Evolutionary conservation across 1,284 basidiomycete species (phyloP), one percentile per base, ranked within the genome.

Genomic region (Austropuccinia psidii): DNA sequence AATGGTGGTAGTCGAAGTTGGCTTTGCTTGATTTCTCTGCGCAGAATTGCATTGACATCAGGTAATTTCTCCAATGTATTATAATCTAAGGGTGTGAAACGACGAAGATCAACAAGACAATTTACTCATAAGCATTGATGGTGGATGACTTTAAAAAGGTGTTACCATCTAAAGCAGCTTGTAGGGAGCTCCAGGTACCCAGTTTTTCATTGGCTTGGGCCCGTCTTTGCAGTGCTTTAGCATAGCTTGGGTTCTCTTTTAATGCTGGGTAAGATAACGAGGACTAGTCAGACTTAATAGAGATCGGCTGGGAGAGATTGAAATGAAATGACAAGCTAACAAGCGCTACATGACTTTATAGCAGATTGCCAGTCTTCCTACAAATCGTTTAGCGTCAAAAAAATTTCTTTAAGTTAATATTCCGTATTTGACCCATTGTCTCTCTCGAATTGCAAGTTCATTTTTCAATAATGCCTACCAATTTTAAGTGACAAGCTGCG

Each of bases 171-270:
- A 93, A 86, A 4, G 91, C 90, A 24, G 88, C 84, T 11, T 87
- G 84, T 9, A 97, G 83, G 4, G 90, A 88, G 5, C 90, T 85
- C 92, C 93, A 97, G 5, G 89, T 86, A 65, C 85, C 85, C 27
- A 97, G 83, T 37, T 84, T 83, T 76, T 93, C 91, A 79, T 93
- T 96, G 0, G 90, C 90, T 27, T 86, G 80, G 1, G 93, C 93
- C 19, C 95, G 87, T 76, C 95, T 84, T 78, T 93, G 90, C 1
- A 97, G 83, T 0, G 89, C 93, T 81, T 97, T 98, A 76, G 89
- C 80, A 79, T 98, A 96, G 15, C 82, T 80, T 4, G 91, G 89
- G 77, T 95, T 89, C 78, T 97, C 90, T 24, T 84, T 81, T 15
- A 98, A 84, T 7, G 95, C 94, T 95, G 77, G 33, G 73, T 65